phyloP scores from a whole-genome alignment of 306 rosid species.

The Vicia villosa region DNA sequence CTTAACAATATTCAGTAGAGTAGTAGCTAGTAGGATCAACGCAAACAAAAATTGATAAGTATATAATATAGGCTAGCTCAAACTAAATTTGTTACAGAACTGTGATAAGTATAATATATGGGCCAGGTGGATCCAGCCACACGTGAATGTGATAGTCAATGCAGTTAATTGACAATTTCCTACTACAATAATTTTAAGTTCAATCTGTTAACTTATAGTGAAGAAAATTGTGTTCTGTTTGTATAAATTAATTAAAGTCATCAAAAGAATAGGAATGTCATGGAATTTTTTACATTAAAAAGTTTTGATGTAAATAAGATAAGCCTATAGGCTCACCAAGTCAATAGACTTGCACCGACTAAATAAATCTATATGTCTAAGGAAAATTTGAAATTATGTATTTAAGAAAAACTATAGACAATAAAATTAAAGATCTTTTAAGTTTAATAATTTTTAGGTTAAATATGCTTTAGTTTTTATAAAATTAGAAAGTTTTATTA shows the following conservation, averaged over 20 bases:
- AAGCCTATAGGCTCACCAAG: too few species aligned
- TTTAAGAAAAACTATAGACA: too few species aligned
- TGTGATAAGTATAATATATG: background rate
- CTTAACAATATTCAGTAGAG: slow-evolving; percentile 24
- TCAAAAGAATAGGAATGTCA: slow-evolving; percentile 26
- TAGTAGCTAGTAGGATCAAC: slow-evolving; percentile 16
- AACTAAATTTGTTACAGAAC: slow-evolving; percentile 9
- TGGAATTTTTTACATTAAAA: background rate
- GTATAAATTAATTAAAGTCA: slow-evolving; percentile 27
- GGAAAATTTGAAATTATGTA: background rate
- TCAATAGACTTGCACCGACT: too few species aligned
- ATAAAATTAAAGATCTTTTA: background rate
- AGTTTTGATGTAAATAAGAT: background rate
- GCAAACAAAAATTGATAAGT: slow-evolving; percentile 27
- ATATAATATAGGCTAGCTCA: too few species aligned
- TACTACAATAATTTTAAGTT: slow-evolving; percentile 32
- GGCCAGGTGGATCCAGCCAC: slow-evolving; percentile 41
- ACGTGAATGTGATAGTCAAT: slow-evolving; percentile 50
- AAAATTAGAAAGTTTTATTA: too few species aligned
- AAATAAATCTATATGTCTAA: background rate
- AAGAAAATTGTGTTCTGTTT: slow-evolving; percentile 15
- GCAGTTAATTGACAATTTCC: slow-evolving; percentile 45
- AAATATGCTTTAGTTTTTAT: too few species aligned
- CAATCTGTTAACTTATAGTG: slow-evolving; percentile 34
- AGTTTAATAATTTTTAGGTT: too few species aligned